Conservation (phyloP, 345 rosid species). For the Citropsis articulata region DNA sequence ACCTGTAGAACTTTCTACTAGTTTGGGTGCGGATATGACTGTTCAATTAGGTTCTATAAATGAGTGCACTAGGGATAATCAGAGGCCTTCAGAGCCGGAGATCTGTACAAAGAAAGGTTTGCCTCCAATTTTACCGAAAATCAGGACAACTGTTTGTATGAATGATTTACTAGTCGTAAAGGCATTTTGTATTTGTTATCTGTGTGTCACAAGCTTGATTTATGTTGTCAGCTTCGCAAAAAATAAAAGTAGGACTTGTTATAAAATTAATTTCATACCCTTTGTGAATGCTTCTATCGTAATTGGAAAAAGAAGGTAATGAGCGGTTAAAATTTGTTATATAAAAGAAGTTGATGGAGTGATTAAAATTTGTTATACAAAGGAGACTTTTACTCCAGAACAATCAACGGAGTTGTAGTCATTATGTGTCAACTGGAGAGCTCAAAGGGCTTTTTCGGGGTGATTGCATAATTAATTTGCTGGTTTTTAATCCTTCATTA, state of each 20-base stretch:
- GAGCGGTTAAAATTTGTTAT: neutral
- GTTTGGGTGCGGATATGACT: conserved; percentile 23
- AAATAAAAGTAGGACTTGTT: neutral
- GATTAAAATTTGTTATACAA: neutral
- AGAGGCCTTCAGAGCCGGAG: conserved; percentile 16
- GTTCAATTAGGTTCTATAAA: conserved; percentile 5
- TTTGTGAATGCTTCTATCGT: neutral
- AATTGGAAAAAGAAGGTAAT: neutral
- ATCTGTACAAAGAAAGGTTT: conserved; percentile 35
- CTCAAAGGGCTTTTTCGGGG: neutral
- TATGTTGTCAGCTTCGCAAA: neutral
- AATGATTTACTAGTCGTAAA: too few species aligned
- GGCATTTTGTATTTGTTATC: neutral
- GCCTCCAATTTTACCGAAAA: neutral
- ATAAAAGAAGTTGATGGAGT: neutral
- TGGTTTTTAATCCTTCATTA: neutral
- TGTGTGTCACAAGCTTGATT: neutral
- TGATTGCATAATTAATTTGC: neutral
- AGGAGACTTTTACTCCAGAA: neutral
- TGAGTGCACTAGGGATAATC: conserved; percentile 13
- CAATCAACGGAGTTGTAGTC: neutral
- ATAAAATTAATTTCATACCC: neutral
- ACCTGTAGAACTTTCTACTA: conserved; percentile 15
- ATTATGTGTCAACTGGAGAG: neutral
- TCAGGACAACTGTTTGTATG: neutral